phyloP scores from a whole-genome alignment of 371 early-diverging fungal genomes.

The Actinomortierella wolfii region DNA sequence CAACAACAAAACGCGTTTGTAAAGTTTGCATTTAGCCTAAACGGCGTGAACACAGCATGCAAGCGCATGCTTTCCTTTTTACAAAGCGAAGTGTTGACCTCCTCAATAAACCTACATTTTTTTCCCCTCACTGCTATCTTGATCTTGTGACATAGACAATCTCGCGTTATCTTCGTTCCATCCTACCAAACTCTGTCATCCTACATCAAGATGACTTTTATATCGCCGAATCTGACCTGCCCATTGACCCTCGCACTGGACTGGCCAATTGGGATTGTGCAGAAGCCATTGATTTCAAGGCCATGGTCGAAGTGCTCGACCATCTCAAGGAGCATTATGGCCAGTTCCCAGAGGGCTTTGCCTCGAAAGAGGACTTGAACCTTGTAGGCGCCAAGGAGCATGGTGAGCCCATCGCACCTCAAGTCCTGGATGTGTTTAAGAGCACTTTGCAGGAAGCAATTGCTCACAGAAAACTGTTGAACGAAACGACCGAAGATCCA shows the following conservation, averaged over 20 bases:
- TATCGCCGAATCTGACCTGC: slow-evolving; percentile 72
- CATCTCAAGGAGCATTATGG: slow-evolving; percentile 47
- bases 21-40: too few relatives aligned
- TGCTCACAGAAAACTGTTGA: neutral
- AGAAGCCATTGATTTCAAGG: slow-evolving; percentile 69
- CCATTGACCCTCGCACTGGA: slow-evolving; percentile 64
- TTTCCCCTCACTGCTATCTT: neutral
- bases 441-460: slow-evolving; percentile 5
- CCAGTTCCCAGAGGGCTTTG: slow-evolving; percentile 47
- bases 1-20: too few relatives aligned
- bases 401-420: slow-evolving; percentile 17
- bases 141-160: slow-evolving; percentile 53
- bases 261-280: slow-evolving; percentile 89
- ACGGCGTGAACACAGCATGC: too few relatives aligned
- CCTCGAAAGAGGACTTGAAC: slow-evolving; percentile 57
- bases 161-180: slow-evolving; percentile 57
- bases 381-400: slow-evolving; percentile 31
- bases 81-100: neutral
- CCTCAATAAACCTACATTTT: too few relatives aligned
- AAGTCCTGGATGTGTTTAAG: slow-evolving; percentile 8
- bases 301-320: slow-evolving; percentile 50
- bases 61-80: neutral
- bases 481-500: neutral
- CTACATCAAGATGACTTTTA: slow-evolving; percentile 89
- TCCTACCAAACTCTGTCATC: slow-evolving; percentile 65